phyloP scores from a whole-genome alignment of 1,284 basidiomycete genomes.

The Neotropicomus parvogracilis region DNA sequence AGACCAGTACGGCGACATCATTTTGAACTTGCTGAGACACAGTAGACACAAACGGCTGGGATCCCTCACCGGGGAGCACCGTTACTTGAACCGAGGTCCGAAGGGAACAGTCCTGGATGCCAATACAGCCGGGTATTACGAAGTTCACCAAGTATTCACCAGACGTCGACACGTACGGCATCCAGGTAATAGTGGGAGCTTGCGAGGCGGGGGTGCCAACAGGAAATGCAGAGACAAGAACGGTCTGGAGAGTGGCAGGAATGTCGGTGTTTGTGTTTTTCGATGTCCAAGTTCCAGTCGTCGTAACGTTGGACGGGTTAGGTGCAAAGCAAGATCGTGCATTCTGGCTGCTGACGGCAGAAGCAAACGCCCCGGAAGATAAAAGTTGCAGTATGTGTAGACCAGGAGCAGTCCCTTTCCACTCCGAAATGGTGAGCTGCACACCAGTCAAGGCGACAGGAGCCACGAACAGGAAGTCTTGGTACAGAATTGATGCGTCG shows the following conservation, averaged over 20 bases:
- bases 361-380: slow-evolving; percentile 86
- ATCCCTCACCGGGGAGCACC: slow-evolving; percentile 72
- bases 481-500: slow-evolving; percentile 72
- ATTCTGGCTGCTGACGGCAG: slow-evolving; percentile 61
- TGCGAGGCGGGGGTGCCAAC: slow-evolving; percentile 59
- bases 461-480: slow-evolving; percentile 80
- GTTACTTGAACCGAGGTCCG: slow-evolving; percentile 84
- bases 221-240: slow-evolving; percentile 67
- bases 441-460: slow-evolving; percentile 74
- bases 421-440: slow-evolving; percentile 76
- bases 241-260: slow-evolving; percentile 73
- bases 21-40: slow-evolving; percentile 73
- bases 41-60: slow-evolving; percentile 60
- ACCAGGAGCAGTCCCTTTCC: slow-evolving; percentile 76
- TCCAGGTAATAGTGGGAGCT: slow-evolving; percentile 81
- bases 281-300: slow-evolving; percentile 67
- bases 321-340: slow-evolving; percentile 72
- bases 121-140: slow-evolving; percentile 81
- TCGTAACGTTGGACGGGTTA: slow-evolving; percentile 58
- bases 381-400: slow-evolving; percentile 88
- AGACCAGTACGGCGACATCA: slow-evolving; percentile 66
- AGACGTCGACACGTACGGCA: slow-evolving; percentile 84
- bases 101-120: slow-evolving; percentile 74
- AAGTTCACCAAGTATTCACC: slow-evolving; percentile 86
- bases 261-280: slow-evolving; percentile 66